Base-by-base conservation (phyloP, 2,329 filamentous ascomycete genomes). In the Eurotiales sp. region DNA sequence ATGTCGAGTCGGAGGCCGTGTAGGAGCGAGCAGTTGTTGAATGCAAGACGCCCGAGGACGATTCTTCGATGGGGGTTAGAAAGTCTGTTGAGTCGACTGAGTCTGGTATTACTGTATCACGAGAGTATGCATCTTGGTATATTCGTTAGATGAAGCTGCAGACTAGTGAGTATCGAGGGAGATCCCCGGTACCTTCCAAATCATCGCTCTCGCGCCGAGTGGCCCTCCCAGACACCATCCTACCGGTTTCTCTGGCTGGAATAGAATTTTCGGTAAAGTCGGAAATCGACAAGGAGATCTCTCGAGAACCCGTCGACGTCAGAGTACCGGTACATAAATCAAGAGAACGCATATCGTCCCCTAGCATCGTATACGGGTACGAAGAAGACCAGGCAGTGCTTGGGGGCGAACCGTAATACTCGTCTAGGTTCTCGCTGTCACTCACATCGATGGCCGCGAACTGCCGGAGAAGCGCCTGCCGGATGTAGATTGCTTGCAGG, bases 401-500 rank as follows among this genome's bases (percentile, higher is more conserved):
- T 12, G 34, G 30, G 12, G n/a, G 19, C 8, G 42, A 45, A 14
- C 36, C 19, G 12, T 17, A 14, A 34, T 42, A 46, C 29, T 32
- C 29, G 29, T 23, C n/a, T n/a, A n/a, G 27, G 29, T 23, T 25
- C 25, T 23, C 37, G 3, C 21, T 2, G 15, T 34, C 29, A 15
- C 39, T 40, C 11, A 29, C 1, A 37, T 37, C 34, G 2, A n/a
- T 12, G 5, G 2, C 27, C n/a, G n/a, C 6, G 29, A 49, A 27
- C 3, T 15, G n/a, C 3, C 19, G 32, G 27, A 21, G 17, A 23
- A 36, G 29, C 22, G 46, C 19, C 21, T n/a, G 34, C 10, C 49
- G 30, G 25, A 44, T 17, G 12, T 42, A 23, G 32, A 53, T 37
- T 32, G 40, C 10, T 8, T 53, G 40, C 23, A 53, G n/a, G 14